phyloP scores from a whole-genome alignment of 345 rosid genomes.

The Arabis alpina region DNA sequence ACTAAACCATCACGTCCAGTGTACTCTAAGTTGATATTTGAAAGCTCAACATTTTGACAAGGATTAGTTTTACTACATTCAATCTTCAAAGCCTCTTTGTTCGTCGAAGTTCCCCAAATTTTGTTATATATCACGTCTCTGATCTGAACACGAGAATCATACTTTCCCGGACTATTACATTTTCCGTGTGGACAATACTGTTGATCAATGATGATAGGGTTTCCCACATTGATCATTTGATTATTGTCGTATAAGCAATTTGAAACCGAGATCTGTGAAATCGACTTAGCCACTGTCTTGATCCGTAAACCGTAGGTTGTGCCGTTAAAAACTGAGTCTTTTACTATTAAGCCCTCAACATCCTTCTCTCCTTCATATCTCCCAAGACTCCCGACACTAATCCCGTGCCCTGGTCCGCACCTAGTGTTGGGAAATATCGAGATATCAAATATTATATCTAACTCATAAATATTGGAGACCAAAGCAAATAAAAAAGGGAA shows the following conservation, averaged over 20 bases:
- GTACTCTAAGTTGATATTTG: slow-evolving; percentile 34
- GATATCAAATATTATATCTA: background rate
- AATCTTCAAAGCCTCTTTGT: slow-evolving; percentile 41
- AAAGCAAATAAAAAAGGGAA: background rate
- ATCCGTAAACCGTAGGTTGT: slow-evolving; percentile 41
- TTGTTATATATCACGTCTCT: slow-evolving; percentile 32
- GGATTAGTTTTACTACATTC: slow-evolving; percentile 43
- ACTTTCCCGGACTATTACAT: slow-evolving; percentile 30
- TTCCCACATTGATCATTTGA: slow-evolving; percentile 38
- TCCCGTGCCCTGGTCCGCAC: slow-evolving; percentile 50
- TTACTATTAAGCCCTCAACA: slow-evolving; percentile 28
- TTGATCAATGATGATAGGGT: slow-evolving; percentile 43
- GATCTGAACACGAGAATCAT: slow-evolving; percentile 49
- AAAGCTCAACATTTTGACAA: slow-evolving; percentile 42
- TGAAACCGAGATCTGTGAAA: slow-evolving; percentile 26
- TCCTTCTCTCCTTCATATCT: slow-evolving; percentile 21
- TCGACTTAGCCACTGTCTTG: slow-evolving; percentile 42
- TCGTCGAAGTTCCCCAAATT: slow-evolving; percentile 49
- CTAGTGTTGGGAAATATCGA: background rate
- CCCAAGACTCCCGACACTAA: slow-evolving; percentile 43
- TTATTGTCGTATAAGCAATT: slow-evolving; percentile 36
- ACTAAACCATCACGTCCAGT: slow-evolving; percentile 20
- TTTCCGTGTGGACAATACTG: slow-evolving; percentile 39
- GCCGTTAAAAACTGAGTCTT: slow-evolving; percentile 37
- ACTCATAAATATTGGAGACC: background rate